Base-by-base conservation (phyloP, 495 filamentous ascomycete species). In the Viridothelium virens region DNA sequence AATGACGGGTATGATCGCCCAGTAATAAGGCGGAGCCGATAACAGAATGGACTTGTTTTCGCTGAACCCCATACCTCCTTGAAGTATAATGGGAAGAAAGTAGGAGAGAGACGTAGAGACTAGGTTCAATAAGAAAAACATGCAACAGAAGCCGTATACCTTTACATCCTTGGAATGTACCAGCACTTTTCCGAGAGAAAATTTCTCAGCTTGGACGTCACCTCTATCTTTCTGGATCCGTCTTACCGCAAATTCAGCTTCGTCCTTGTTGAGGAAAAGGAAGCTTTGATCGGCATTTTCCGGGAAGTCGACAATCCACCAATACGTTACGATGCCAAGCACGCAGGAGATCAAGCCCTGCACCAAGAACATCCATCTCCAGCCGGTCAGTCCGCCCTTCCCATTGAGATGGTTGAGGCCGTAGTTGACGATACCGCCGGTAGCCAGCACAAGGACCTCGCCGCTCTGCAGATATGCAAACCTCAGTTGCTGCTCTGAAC, bases 291-390 rank as follows among this genome's bases (percentile, higher is more conserved):
- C 79, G 0, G 85, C 79, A 7, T 86, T 83, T 63, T 91, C 89
- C 0, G 89, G 89, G 68, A 93, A 93, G 69, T 91, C 89, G 36
- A 91, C 80, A 73, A 92, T 91, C 87, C 87, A 91, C 78, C 85
- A 87, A 69, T 87, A 92, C 0, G 87, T 91, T 3, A 80, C 63
- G n/a, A 89, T 69, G 5, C 88, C 88, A 50, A 92, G 75, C 1
- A 89, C 75, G 68, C 80, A 84, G n/a, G 88, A 77, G 64, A 89
- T 85, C 0, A 81, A 39, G 2, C 85, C 85, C 73, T 92, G 88
- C 2, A 91, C 85, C 5, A 91, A 71, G 38, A 71, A 71, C 70
- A 71, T 71, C 33, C 64, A 71, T 16, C 87, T 81, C 89, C 89
- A 92, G 11, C 89, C 88, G 5, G 81, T 83, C 12, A 91, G 69